Base-by-base conservation (phyloP, 768 basidiomycete species). In the Suillus placidus region DNA sequence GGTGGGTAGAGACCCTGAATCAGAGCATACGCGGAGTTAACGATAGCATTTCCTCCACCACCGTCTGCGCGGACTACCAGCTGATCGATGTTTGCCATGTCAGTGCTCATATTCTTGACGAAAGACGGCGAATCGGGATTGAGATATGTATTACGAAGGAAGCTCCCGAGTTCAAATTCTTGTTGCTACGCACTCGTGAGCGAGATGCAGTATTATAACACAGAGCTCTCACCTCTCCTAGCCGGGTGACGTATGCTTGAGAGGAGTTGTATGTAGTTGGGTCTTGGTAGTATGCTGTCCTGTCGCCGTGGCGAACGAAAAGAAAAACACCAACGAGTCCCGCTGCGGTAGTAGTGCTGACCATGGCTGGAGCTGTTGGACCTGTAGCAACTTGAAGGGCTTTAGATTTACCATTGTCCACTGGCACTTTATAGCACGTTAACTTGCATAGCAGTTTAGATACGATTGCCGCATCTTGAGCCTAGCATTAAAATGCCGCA, bases 291-390 rank as follows among this genome's bases (percentile, higher is more conserved):
- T 83, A 87, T 73, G 82, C 84, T 71, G 78, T 78, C 66, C 89
- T 85, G 76, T 90, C 90, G 60, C 90, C 90, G 72, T 91, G 90
- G 72, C 90, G 87, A 66, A 86, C 87, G 71, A 91, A 81, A 74
- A 90, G 80, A 70, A 92, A 83, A 69, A 87, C 88, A 76, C 90
- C 89, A 69, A 88, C 84, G 65, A 92, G 45, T 18, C 64, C 63
- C 20, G 32, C 45, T 61, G 43, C 20, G 20, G 61, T 43, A 37
- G 42, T 63, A 13, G 60, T 30, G 37, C 52, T 62, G 20, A 65
- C 64, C 64, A 65, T 65, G 61, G 20, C 9, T 56, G 34, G 34
- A 56, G 20, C 20, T 52, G 14, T 30, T 18, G 49, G 3, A 26
- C 0, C n/a, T 47, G 20, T 47, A 47, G 47, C 6, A n/a, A 13